A percentile compares a stretch with the other conserved stretches of the same genome.
Evolutionary conservation across 345 rosid species (phyloP).

Genomic region (Acer yangbiense): DNA sequence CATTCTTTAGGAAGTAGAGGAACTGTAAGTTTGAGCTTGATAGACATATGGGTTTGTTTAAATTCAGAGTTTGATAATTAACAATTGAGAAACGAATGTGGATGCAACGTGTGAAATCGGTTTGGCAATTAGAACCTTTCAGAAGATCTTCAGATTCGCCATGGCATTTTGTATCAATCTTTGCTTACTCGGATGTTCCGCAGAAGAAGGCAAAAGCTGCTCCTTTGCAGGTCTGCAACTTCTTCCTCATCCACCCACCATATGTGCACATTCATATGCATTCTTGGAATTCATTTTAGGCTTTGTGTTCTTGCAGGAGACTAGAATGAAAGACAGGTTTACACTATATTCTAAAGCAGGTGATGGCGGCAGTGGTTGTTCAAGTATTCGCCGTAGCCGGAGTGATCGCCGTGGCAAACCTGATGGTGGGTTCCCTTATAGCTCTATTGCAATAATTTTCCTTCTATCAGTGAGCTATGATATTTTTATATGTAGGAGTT

Average conservation of each 20-base stretch:
- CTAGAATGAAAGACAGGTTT: conserved; percentile 64
- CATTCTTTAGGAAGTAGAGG: not conserved
- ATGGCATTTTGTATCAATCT: conserved; percentile 37
- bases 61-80: not conserved
- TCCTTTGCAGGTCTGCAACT: conserved; percentile 55
- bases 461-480: not conserved
- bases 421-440: conserved; percentile 48
- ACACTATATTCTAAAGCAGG: conserved; percentile 60
- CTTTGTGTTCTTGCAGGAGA: conserved; percentile 44
- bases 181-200: conserved; percentile 42
- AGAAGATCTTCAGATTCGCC: conserved; percentile 35
- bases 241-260: not conserved
- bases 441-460: not conserved
- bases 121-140: conserved; percentile 29
- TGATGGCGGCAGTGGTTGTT: conserved; percentile 68
- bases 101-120: conserved; percentile 29
- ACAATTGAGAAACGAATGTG: conserved; percentile 37
- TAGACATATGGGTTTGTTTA: not conserved
- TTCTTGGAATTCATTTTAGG: not conserved
- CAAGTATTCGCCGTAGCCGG: conserved; percentile 52
- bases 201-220: conserved; percentile 47
- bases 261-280: not conserved
- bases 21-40: not conserved
- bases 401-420: conserved; percentile 52
- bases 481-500: not conserved